Conservation (phyloP, 2,329 filamentous ascomycete genomes). For the Pseudocercospora crystallina region DNA sequence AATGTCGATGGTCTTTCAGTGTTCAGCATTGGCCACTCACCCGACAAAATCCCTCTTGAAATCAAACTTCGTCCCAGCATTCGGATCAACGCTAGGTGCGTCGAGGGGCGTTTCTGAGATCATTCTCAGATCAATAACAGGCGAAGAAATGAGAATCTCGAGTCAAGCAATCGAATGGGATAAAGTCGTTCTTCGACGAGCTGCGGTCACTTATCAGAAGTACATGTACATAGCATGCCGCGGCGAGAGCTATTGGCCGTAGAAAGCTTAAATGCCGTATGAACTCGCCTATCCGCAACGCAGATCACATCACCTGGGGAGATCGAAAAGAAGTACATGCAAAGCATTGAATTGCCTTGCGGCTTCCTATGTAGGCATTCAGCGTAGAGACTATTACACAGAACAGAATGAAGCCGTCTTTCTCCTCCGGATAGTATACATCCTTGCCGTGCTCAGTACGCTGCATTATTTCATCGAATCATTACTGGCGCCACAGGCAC, state of each 20-base stretch:
- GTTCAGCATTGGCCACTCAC: background rate
- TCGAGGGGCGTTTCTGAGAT: conserved; percentile 4
- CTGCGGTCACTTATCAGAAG: background rate
- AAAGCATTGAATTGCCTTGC: too few relatives aligned
- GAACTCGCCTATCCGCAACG: conserved; percentile 1
- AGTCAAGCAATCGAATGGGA: too few relatives aligned
- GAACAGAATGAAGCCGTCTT: too few relatives aligned
- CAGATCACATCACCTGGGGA: too few relatives aligned
- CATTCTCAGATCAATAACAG: background rate
- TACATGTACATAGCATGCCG: background rate
- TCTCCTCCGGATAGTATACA: too few relatives aligned
- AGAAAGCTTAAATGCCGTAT: background rate
- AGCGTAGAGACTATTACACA: too few relatives aligned
- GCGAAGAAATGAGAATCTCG: too few relatives aligned
- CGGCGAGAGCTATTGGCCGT: conserved; percentile 1
- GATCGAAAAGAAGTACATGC: too few relatives aligned
- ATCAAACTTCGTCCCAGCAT: conserved; percentile 17
- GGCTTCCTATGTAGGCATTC: too few relatives aligned
- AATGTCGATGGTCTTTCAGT: background rate
- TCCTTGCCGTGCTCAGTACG: too few relatives aligned
- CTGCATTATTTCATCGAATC: too few relatives aligned
- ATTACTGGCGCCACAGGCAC: too few relatives aligned
- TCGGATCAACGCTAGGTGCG: conserved; percentile 16
- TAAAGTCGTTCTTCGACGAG: background rate
- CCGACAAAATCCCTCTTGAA: conserved; percentile 28